These are phyloP conservation scores for Ceratobasidium sp. DNA, from an alignment of 1,284 basidiomycete species.

Conservation along the genomic window DNA sequence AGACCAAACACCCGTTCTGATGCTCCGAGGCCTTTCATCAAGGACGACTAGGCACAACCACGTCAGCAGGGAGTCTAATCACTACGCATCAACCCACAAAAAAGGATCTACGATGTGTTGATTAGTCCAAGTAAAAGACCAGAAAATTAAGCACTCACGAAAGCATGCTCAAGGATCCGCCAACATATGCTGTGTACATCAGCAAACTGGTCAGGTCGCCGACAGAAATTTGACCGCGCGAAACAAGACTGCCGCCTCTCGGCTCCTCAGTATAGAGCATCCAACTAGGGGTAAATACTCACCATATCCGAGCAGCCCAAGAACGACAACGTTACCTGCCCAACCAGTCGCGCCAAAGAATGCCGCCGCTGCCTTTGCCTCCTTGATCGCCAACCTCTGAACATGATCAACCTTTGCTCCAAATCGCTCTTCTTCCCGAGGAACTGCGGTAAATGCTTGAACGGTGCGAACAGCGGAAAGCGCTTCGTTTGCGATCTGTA, in stretches of 20 bases:
- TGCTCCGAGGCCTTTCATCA: slow-evolving; percentile 93
- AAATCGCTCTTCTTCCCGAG: slow-evolving; percentile 79
- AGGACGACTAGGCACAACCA: slow-evolving; percentile 67
- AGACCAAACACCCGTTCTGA: slow-evolving; percentile 93
- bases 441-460: slow-evolving; percentile 85
- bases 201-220: slow-evolving; percentile 91
- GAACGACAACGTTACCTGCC: slow-evolving; percentile 92
- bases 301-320: slow-evolving; percentile 93
- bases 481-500: slow-evolving; percentile 83
- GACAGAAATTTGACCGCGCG: slow-evolving; percentile 85
- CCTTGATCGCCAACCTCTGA: slow-evolving; percentile 81
- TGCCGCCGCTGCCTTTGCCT: slow-evolving; percentile 89
- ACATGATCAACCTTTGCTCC: slow-evolving; percentile 74
- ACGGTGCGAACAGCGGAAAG: slow-evolving; percentile 94
- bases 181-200: slow-evolving; percentile 93
- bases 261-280: not conserved
- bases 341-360: slow-evolving; percentile 95
- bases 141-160: slow-evolving; percentile 63
- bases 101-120: slow-evolving; percentile 62
- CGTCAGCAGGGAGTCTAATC: not conserved
- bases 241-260: slow-evolving; percentile 88
- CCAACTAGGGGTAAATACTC: slow-evolving; percentile 44
- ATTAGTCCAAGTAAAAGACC: slow-evolving; percentile 29
- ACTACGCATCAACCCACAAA: slow-evolving; percentile 59
- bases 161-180: slow-evolving; percentile 80